Conservation (phyloP, 1,284 basidiomycete species). For the Papiliotrema nemorosa region DNA sequence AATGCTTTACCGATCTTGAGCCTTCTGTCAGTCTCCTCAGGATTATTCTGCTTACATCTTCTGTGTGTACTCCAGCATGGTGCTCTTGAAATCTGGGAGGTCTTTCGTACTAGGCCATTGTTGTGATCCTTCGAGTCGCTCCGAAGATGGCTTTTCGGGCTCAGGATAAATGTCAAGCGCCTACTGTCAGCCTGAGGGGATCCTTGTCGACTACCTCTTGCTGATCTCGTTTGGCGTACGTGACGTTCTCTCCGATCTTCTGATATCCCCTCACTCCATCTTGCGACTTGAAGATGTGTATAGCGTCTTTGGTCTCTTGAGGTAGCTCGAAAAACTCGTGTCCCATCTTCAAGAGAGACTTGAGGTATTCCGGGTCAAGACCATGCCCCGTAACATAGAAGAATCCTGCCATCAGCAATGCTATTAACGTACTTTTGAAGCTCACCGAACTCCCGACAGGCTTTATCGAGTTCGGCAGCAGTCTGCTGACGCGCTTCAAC, state of each 20-base stretch:
- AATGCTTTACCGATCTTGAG: slow-evolving; percentile 20
- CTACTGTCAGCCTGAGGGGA: slow-evolving; percentile 1
- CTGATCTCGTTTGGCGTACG: slow-evolving; percentile 26
- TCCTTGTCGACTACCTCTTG: slow-evolving; percentile 13
- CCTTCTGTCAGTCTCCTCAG: slow-evolving; percentile 2
- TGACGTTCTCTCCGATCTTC: slow-evolving; percentile 28
- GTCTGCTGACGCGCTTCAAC: slow-evolving; percentile 13
- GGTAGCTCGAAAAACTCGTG: slow-evolving; percentile 34
- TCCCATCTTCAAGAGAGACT: slow-evolving; percentile 19
- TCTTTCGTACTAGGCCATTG: slow-evolving; percentile 24
- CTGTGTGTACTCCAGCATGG: slow-evolving; percentile 24
- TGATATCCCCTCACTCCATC: slow-evolving; percentile 24
- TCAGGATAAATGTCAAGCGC: slow-evolving; percentile 28
- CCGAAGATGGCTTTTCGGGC: slow-evolving; percentile 16
- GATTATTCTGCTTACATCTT: slow-evolving; percentile 16
- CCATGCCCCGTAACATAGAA: slow-evolving; percentile 38
- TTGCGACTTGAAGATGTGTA: slow-evolving; percentile 31
- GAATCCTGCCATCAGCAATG: slow-evolving; percentile 32
- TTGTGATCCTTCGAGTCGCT: slow-evolving; percentile 20
- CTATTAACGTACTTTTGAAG: no score
- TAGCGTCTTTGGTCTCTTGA: slow-evolving; percentile 24
- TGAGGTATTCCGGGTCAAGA: slow-evolving; percentile 22
- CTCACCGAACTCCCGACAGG: slow-evolving; percentile 24
- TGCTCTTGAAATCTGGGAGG: slow-evolving; percentile 19
- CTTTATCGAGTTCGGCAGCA: slow-evolving; percentile 17